phyloP scores from a whole-genome alignment of 2,329 filamentous ascomycete species.

The Alternaria infectoria region DNA sequence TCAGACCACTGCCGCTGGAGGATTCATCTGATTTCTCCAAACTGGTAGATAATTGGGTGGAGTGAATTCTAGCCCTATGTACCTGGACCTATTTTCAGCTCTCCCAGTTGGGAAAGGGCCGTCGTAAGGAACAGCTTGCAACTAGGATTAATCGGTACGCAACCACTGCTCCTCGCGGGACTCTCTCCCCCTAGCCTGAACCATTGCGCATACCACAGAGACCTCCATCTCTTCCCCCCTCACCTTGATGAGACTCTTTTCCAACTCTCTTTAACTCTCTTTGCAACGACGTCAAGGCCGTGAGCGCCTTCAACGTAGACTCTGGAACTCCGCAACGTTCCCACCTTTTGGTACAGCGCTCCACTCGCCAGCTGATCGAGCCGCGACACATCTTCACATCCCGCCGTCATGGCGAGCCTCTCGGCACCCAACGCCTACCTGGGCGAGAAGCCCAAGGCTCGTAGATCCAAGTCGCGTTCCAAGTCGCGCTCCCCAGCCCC shows the following conservation, averaged over 20 bases:
- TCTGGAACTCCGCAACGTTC: slow-evolving; percentile 13
- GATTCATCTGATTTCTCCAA: not conserved
- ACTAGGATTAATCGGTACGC: slow-evolving; percentile 37
- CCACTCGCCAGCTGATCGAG: slow-evolving; percentile 27
- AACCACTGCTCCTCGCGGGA: slow-evolving; percentile 23
- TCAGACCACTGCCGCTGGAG: not conserved
- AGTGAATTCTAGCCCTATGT: not conserved
- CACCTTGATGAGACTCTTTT: slow-evolving; percentile 35
- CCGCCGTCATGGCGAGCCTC: slow-evolving; percentile 47
- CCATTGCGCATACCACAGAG: slow-evolving; percentile 32
- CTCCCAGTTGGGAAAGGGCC: slow-evolving; percentile 28
- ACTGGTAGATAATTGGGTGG: not conserved
- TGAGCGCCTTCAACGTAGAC: not conserved
- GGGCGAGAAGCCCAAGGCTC: slow-evolving; percentile 39
- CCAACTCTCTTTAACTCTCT: slow-evolving; percentile 44
- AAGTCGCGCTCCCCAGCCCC: slow-evolving; percentile 42
- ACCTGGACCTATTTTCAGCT: slow-evolving; percentile 26
- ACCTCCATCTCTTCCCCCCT: slow-evolving; percentile 21
- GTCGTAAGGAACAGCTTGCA: slow-evolving; percentile 36
- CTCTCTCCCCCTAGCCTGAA: slow-evolving; percentile 31
- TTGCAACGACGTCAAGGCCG: slow-evolving; percentile 11
- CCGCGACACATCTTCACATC: slow-evolving; percentile 22
- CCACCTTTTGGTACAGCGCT: slow-evolving; percentile 16
- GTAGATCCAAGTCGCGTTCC: slow-evolving; percentile 38
- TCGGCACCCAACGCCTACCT: slow-evolving; percentile 38